Conservation (phyloP, 306 rosid genomes). For the Argentina anserina region DNA sequence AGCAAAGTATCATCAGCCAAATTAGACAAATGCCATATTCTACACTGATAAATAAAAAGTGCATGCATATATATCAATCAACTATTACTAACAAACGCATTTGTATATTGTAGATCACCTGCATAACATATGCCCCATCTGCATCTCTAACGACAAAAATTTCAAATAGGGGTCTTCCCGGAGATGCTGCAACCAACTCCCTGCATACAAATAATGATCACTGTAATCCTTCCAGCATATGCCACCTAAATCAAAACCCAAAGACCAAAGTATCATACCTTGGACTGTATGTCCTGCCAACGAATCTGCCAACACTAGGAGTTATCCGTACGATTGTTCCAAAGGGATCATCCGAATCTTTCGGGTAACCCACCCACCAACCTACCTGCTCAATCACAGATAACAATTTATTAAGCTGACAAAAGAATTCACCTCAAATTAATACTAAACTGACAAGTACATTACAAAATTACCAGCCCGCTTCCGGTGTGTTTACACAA, state of each 20-base stretch:
- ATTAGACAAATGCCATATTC: constrained; percentile 1
- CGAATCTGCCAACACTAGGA: constrained; percentile 85
- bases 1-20: not conserved
- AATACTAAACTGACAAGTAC: not conserved
- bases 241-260: constrained; percentile 17
- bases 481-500: constrained; percentile 88
- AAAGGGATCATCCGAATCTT: constrained; percentile 82
- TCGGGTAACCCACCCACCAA: constrained; percentile 98
- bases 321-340: constrained; percentile 79
- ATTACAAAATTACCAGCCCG: constrained; percentile 66
- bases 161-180: constrained; percentile 88
- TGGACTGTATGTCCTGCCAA: constrained; percentile 82
- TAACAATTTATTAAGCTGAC: constrained; percentile 20
- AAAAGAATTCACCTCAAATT: constrained; percentile 18
- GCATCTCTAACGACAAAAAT: constrained; percentile 77
- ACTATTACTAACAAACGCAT: constrained; percentile 12
- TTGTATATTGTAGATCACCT: constrained; percentile 40
- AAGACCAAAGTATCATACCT: constrained; percentile 50
- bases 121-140: constrained; percentile 74
- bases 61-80: not conserved
- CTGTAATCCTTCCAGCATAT: constrained; percentile 3
- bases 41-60: not conserved
- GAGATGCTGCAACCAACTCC: constrained; percentile 74
- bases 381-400: constrained; percentile 66
- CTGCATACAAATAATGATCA: constrained; percentile 51